Conservation (phyloP, 495 filamentous ascomycete species). For the Pyrenula aspistea region DNA sequence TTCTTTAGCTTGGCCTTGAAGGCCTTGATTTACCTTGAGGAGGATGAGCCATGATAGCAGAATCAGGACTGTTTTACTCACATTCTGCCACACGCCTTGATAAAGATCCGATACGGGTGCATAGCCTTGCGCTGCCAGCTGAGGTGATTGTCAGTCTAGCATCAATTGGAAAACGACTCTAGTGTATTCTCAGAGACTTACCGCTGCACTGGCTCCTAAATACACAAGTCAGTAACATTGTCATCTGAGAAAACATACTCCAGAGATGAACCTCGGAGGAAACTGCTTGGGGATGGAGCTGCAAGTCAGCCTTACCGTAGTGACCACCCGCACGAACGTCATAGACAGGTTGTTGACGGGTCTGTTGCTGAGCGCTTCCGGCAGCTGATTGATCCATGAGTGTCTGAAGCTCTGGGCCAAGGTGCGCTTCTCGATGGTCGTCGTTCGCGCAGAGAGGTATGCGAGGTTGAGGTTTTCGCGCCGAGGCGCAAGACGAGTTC, state of each 20-base stretch:
- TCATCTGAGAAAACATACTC: too few relatives aligned
- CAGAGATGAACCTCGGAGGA: too few relatives aligned
- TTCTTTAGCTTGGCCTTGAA: conserved; percentile 86
- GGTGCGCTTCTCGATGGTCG: not conserved
- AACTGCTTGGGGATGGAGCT: conserved; percentile 4
- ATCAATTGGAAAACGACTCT: conserved; percentile 5
- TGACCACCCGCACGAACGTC: conserved; percentile 75
- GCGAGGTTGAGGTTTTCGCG: not conserved
- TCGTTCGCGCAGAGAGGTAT: not conserved
- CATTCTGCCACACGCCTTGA: conserved; percentile 90
- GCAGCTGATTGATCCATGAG: conserved; percentile 47
- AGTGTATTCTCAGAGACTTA: conserved; percentile 37
- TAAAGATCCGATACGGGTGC: conserved; percentile 79
- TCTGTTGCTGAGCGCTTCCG: conserved; percentile 41
- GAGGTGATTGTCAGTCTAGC: conserved; percentile 5
- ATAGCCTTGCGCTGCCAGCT: conserved; percentile 66
- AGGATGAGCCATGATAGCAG: conserved; percentile 3
- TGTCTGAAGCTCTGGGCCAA: not conserved
- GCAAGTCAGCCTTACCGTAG: conserved; percentile 53
- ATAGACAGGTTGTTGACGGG: conserved; percentile 55
- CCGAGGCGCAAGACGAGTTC: not conserved
- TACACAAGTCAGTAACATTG: not conserved
- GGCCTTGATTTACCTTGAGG: conserved; percentile 79
- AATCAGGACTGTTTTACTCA: conserved; percentile 31
- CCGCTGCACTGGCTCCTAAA: conserved; percentile 69